Base-by-base conservation (phyloP, 257 asterid species). In the Solanum gandarillasii region DNA sequence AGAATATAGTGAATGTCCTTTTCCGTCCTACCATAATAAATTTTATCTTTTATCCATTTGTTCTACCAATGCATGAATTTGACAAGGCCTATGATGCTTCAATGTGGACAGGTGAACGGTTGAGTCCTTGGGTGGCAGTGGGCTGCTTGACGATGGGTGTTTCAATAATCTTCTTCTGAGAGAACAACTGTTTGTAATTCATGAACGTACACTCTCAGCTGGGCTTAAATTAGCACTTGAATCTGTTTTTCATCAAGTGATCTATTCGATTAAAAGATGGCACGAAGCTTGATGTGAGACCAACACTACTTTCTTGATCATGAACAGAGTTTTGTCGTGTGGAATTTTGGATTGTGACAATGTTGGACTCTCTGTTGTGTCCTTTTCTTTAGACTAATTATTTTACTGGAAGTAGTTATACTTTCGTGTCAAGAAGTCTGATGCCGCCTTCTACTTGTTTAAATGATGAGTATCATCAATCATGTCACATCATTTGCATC, bases 91-190 rank as follows among this genome's bases (percentile, higher is more conserved):
- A 23, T 7, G 9, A 2, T 78, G 8, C 14, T 81, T 13, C 85
- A 89, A 48, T 74, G 39, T 83, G 78, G 38, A 91, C 94, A 96
- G 97, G 98, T 74, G 99, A 96, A 90, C 93, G 98, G 62, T 92
- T 96, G 92, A 95, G 99, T 92, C 99, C 99, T 87, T 96, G 98
- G 97, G 96, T 95, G 84, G 97, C 95, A 5, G 86, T 93, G 67
- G 99, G 97, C 81, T 94, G 99, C 95, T 91, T 96, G 84, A 87
- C 92, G 34, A 95, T 96, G 96, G 99, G 97, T 14, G 93, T 96
- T 52, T 96, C 98, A 20, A 93, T 95, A 87, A 94, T 95, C 88
- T 96, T 96, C 95, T 94, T 96, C 92, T 95, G 91, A 94, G 55
- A 46, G 91, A 85, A 18, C 74, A 88, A 89, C n/a, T 88, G 35